A percentile compares a stretch with the other conserved stretches of the same genome.
phyloP scores from a whole-genome alignment of 2,329 filamentous ascomycete genomes.

The Exophiala alcalophila region DNA sequence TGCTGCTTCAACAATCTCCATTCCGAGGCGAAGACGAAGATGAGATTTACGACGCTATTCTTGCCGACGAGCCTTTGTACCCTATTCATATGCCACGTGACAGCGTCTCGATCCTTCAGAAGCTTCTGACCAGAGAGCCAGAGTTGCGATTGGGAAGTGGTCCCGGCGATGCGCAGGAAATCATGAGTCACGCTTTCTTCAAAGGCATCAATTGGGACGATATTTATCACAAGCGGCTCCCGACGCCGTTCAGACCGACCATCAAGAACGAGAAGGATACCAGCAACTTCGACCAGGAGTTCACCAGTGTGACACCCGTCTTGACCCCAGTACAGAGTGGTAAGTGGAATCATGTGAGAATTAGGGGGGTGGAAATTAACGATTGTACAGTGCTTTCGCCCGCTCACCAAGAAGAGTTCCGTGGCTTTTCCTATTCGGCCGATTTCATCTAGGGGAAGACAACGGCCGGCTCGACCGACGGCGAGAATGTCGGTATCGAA shows the following conservation, averaged over 20 bases:
- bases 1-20: constrained; percentile 97
- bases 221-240: constrained; percentile 90
- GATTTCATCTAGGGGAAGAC: constrained; percentile 47
- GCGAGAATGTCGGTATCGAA: not conserved
- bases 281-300: constrained; percentile 99
- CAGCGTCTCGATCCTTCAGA: constrained; percentile 95
- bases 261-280: constrained; percentile 94
- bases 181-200: constrained; percentile 99
- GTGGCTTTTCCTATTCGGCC: constrained; percentile 94
- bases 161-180: constrained; percentile 94
- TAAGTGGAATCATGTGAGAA: too few species aligned
- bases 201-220: constrained; percentile 98
- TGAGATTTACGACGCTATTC: constrained; percentile 97
- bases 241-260: constrained; percentile 81
- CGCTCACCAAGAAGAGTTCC: constrained; percentile 99
- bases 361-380: too few species aligned
- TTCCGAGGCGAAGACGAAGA: constrained; percentile 99
- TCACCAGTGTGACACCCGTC: constrained; percentile 96
- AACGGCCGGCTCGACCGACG: not conserved
- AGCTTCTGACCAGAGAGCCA: constrained; percentile 91
- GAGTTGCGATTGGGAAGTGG: constrained; percentile 90
- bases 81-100: constrained; percentile 98
- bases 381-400: constrained; percentile 75
- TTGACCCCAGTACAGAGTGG: constrained; percentile 95
- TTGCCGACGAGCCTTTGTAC: constrained; percentile 94